phyloP scores from a whole-genome alignment of 345 rosid genomes.

The Aquilaria yunnanensis region DNA sequence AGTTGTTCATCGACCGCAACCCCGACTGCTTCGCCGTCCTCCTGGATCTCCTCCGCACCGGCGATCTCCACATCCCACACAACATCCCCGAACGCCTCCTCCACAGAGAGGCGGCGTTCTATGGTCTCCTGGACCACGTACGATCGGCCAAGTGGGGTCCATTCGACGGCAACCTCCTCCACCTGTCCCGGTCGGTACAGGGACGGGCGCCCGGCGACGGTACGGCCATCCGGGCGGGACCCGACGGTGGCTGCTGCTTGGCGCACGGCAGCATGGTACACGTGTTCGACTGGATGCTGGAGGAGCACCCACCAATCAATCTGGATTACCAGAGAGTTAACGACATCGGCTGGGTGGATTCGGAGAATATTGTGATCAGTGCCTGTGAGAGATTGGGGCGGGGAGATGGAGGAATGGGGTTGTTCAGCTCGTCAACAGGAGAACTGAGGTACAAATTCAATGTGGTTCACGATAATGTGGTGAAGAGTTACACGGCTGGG shows the following conservation, averaged over 20 bases:
- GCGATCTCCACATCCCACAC: slow-evolving; percentile 72
- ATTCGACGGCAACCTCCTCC: slow-evolving; percentile 79
- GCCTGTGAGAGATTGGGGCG: slow-evolving; percentile 79
- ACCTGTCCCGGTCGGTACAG: slow-evolving; percentile 39
- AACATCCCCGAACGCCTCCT: slow-evolving; percentile 65
- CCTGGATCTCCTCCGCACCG: slow-evolving; percentile 97
- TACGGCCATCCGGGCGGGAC: slow-evolving; percentile 89
- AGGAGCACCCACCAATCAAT: slow-evolving; percentile 70
- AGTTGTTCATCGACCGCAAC: slow-evolving; percentile 73
- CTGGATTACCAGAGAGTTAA: slow-evolving; percentile 89
- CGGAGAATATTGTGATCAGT: slow-evolving; percentile 54
- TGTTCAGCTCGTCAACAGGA: slow-evolving; percentile 66
- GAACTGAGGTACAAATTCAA: slow-evolving; percentile 71
- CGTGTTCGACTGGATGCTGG: slow-evolving; percentile 85
- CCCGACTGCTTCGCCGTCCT: slow-evolving; percentile 87
- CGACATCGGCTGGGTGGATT: slow-evolving; percentile 75
- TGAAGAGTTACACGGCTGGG: slow-evolving; percentile 85
- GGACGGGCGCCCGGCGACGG: slow-evolving; percentile 98
- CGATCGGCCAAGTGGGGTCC: slow-evolving; percentile 76
- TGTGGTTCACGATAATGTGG: slow-evolving; percentile 60
- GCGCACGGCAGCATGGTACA: slow-evolving; percentile 92
- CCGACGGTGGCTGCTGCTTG: slow-evolving; percentile 91
- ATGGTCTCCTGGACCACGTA: slow-evolving; percentile 74
- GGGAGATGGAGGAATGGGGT: slow-evolving; percentile 94
- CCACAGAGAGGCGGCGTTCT: slow-evolving; percentile 74